Conservation (phyloP, 257 asterid species). For the Solanum sejunctum region DNA sequence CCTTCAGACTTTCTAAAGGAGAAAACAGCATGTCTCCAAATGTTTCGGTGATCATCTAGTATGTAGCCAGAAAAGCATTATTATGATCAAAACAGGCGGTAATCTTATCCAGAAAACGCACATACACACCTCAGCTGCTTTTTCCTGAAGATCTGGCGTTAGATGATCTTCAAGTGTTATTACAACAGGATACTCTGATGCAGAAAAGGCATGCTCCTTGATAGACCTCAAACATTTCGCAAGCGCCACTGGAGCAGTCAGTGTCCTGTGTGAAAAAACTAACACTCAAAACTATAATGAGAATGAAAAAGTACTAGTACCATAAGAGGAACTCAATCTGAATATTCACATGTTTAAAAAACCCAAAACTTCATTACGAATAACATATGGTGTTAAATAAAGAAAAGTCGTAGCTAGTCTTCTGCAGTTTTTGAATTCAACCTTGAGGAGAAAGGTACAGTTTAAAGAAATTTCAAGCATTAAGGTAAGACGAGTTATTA, state of each 20-base stretch:
- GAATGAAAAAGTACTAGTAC: not conserved
- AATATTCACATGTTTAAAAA: not conserved
- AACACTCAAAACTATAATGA: not conserved
- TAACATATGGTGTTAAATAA: not conserved
- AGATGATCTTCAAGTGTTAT: slow-evolving; percentile 81
- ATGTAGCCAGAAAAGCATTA: slow-evolving; percentile 7
- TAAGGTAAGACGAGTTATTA: not conserved
- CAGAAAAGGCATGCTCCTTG: slow-evolving; percentile 55
- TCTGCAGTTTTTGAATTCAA: not conserved
- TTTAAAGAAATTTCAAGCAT: not conserved
- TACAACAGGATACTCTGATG: slow-evolving; percentile 62
- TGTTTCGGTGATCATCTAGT: slow-evolving; percentile 66
- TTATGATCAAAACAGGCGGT: not conserved
- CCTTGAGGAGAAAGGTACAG: not conserved
- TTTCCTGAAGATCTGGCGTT: slow-evolving; percentile 56
- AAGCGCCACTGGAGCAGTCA: slow-evolving; percentile 63
- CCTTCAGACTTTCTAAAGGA: slow-evolving; percentile 30
- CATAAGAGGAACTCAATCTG: not conserved
- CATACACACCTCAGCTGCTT: slow-evolving; percentile 53
- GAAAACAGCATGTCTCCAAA: slow-evolving; percentile 57
- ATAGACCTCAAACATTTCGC: slow-evolving; percentile 70
- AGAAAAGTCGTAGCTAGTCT: not conserved
- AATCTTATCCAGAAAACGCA: not conserved
- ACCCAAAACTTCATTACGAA: not conserved
- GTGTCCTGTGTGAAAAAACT: slow-evolving; percentile 32